phyloP scores from a whole-genome alignment of 805 yeast genomes.

The Spathaspora sp. region DNA sequence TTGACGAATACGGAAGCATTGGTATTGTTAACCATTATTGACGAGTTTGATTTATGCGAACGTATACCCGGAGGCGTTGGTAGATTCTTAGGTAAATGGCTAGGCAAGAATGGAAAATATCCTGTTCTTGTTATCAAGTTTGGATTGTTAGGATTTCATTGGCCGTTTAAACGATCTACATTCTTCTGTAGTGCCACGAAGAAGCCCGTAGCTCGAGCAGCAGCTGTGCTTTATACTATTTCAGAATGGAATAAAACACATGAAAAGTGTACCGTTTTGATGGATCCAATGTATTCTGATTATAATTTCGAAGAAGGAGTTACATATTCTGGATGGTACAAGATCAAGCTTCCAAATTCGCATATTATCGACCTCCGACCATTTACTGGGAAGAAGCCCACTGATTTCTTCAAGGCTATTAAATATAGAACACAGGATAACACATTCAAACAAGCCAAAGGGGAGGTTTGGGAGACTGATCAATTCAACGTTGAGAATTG shows the following conservation, averaged over 20 bases:
- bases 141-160: slow-evolving; percentile 41
- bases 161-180: slow-evolving; percentile 42
- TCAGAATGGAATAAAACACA: slow-evolving; percentile 28
- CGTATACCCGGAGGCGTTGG: slow-evolving; percentile 25
- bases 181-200: slow-evolving; percentile 35
- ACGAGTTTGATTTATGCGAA: slow-evolving; percentile 34
- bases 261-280: slow-evolving; percentile 28
- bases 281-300: slow-evolving; percentile 36
- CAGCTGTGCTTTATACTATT: slow-evolving; percentile 35
- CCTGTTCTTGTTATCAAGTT: slow-evolving; percentile 33
- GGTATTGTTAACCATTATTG: slow-evolving; percentile 32
- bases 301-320: slow-evolving; percentile 29
- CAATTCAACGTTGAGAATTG: slow-evolving; percentile 30
- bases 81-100: slow-evolving; percentile 11
- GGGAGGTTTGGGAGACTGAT: slow-evolving; percentile 28
- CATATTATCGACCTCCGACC: slow-evolving; percentile 40
- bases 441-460: slow-evolving; percentile 29
- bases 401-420: slow-evolving; percentile 36
- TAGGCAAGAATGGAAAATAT: slow-evolving; percentile 27
- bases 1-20: slow-evolving; percentile 39
- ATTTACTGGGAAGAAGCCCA: slow-evolving; percentile 22
- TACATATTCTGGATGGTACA: slow-evolving; percentile 35
- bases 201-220: slow-evolving; percentile 38
- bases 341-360: slow-evolving; percentile 32
- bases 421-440: slow-evolving; percentile 37